Percentiles rank a stretch among this genome's conserved stretches.
Evolutionary conservation across 768 basidiomycete species (phyloP).

Genomic region (Termitomyces sp.): DNA sequence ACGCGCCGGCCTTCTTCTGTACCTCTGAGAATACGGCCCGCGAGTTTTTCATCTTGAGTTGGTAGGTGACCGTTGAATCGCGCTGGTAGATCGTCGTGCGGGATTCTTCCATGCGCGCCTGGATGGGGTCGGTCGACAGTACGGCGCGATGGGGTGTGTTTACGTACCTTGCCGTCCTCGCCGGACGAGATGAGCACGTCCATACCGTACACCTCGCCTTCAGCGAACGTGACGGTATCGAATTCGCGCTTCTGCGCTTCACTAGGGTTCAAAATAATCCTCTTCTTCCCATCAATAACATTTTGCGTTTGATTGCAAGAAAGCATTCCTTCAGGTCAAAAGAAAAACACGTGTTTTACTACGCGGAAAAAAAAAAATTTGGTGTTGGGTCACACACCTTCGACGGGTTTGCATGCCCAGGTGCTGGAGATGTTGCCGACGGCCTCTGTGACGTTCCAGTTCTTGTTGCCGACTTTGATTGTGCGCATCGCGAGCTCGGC

Average conservation of each 20-base stretch:
- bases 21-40: conserved; percentile 96
- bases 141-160: neutral
- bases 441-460: conserved; percentile 90
- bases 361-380: neutral
- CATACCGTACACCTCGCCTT: conserved; percentile 93
- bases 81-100: conserved; percentile 93
- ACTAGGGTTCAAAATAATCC: conserved; percentile 86
- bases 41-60: conserved; percentile 96
- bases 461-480: conserved; percentile 89
- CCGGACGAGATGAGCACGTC: conserved; percentile 86
- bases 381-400: conserved; percentile 49
- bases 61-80: conserved; percentile 81
- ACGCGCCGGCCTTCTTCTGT: conserved; percentile 95
- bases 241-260: conserved; percentile 82
- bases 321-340: conserved; percentile 90
- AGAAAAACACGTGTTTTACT: neutral
- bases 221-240: conserved; percentile 80
- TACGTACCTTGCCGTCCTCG: conserved; percentile 82
- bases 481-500: conserved; percentile 90
- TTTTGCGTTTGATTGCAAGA: conserved; percentile 94
- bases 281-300: conserved; percentile 94
- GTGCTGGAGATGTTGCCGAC: conserved; percentile 66
- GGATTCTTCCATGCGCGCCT: conserved; percentile 88
- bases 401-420: conserved; percentile 89
- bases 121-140: neutral